phyloP scores from a whole-genome alignment of 371 early-diverging fungal species.

The Cokeromyces recurvatus region DNA sequence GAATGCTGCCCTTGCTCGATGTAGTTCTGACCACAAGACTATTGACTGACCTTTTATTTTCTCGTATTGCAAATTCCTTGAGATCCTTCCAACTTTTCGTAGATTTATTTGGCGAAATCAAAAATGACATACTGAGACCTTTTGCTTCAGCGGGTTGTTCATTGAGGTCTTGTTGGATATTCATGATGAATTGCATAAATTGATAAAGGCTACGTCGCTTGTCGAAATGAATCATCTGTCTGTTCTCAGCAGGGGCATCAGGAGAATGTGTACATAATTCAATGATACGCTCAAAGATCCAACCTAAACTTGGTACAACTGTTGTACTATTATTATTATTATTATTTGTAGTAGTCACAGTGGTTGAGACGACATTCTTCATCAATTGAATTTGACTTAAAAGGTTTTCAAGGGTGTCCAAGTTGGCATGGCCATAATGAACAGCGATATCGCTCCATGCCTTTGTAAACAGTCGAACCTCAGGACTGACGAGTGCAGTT shows the following conservation, averaged over 20 bases:
- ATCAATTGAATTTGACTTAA: constrained; percentile 8
- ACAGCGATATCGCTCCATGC: constrained; percentile 67
- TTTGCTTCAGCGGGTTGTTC: constrained; percentile 9
- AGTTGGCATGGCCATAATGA: constrained; percentile 35
- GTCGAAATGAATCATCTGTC: constrained; percentile 61
- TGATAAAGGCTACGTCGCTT: constrained; percentile 66
- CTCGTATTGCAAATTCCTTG: constrained; percentile 32
- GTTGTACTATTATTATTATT: neutral
- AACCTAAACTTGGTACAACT: constrained; percentile 47
- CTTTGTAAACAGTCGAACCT: constrained; percentile 62
- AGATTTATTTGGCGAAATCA: constrained; percentile 17
- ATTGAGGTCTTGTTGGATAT: constrained; percentile 31
- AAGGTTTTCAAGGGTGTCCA: constrained; percentile 59
- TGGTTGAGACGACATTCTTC: neutral
- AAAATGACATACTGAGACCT: constrained; percentile 12
- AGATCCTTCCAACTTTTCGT: constrained; percentile 31
- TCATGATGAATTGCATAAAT: constrained; percentile 53
- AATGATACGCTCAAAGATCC: constrained; percentile 53
- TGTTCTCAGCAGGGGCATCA: constrained; percentile 36
- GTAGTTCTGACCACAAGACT: constrained; percentile 17
- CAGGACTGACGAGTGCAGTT: constrained; percentile 75
- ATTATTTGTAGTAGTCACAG: neutral
- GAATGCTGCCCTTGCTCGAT: constrained; percentile 11
- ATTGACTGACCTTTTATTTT: constrained; percentile 26
- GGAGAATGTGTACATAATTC: constrained; percentile 26